Conservation (phyloP, 805 yeast genomes). For the Hemisphaericaspora nanyangensis region DNA sequence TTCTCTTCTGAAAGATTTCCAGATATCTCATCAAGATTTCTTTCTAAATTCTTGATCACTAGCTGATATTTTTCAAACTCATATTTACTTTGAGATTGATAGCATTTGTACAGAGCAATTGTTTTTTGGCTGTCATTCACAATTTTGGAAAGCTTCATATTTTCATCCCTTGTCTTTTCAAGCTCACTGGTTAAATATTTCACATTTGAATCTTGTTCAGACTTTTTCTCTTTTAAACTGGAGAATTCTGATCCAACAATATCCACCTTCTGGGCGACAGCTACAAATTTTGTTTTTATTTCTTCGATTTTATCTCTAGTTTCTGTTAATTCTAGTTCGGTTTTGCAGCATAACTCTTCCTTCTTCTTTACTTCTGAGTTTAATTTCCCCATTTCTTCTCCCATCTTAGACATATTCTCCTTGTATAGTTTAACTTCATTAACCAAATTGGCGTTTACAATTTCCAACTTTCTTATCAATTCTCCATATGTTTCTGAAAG, state of each 20-base stretch:
- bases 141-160: background rate
- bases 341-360: background rate
- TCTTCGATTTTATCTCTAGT: background rate
- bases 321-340: background rate
- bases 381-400: background rate
- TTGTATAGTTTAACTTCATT: background rate
- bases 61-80: conserved; percentile 3
- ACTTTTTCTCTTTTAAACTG: background rate
- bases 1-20: conserved; percentile 8
- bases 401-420: background rate
- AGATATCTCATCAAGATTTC: conserved; percentile 5
- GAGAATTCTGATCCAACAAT: background rate
- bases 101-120: background rate
- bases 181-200: background rate
- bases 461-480: background rate
- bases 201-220: background rate
- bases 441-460: background rate
- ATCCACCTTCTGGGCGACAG: background rate
- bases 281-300: background rate
- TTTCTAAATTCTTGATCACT: conserved; percentile 2
- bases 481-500: background rate
- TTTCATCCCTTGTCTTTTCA: background rate
- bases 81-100: background rate
- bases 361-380: background rate
- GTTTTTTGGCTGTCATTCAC: background rate